Conservation (phyloP, 1,284 basidiomycete genomes). For the Rhodofomes roseus region DNA sequence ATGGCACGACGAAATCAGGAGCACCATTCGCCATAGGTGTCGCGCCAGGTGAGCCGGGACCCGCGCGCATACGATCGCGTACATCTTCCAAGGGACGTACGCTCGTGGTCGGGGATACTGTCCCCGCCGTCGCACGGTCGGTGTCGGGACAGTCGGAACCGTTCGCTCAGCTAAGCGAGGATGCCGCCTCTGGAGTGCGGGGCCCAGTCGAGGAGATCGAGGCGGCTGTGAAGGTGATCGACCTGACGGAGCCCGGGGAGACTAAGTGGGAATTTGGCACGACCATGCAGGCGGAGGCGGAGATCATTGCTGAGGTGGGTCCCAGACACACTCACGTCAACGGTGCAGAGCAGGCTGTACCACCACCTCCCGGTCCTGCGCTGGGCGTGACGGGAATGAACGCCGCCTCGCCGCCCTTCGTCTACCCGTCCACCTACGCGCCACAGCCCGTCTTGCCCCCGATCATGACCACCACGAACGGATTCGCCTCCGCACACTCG, state of each 20-base stretch:
- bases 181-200: constrained; percentile 1
- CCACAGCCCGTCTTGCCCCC: constrained; percentile 12
- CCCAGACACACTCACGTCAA: background rate
- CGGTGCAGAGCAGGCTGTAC: background rate
- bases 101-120: background rate
- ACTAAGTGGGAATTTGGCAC: constrained; percentile 60
- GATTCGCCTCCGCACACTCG: constrained; percentile 11
- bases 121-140: background rate
- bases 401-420: background rate
- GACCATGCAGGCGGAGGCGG: constrained; percentile 26
- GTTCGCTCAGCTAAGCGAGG: constrained; percentile 7
- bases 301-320: background rate
- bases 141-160: constrained; percentile 6
- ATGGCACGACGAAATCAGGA: constrained; percentile 28
- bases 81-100: constrained; percentile 28
- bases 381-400: background rate
- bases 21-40: constrained; percentile 44
- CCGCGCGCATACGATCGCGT: constrained; percentile 32
- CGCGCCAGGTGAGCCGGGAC: constrained; percentile 36
- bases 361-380: background rate
- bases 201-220: constrained; percentile 11
- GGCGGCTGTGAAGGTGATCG: constrained; percentile 28
- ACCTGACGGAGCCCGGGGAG: constrained; percentile 30
- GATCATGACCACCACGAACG: constrained; percentile 11
- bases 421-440: background rate